Evolutionary conservation across 2,329 filamentous ascomycete genomes (phyloP).

Genomic region (Diaporthe sp.): DNA sequence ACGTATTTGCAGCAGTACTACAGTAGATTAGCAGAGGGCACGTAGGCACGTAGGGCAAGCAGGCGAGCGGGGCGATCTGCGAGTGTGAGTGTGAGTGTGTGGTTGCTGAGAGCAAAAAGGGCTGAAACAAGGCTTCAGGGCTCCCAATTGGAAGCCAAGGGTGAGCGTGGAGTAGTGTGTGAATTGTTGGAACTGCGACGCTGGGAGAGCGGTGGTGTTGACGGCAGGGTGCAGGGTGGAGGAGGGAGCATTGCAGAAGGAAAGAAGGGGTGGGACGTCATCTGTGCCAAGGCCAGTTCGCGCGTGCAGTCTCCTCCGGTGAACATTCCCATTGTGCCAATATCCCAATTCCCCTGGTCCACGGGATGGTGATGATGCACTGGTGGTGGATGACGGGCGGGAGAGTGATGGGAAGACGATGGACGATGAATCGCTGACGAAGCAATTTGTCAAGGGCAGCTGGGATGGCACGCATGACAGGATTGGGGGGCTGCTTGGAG

Average conservation of each 20-base stretch:
- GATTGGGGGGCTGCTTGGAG: conserved; percentile 15
- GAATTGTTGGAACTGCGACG: conserved; percentile 12
- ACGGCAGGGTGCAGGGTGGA: not conserved
- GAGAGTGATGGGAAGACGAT: not conserved
- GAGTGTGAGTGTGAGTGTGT: not conserved
- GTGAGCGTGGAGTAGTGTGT: not conserved
- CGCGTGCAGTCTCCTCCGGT: not conserved
- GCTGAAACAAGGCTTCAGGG: conserved; percentile 22
- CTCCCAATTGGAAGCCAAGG: conserved; percentile 2
- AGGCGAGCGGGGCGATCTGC: conserved; percentile 2
- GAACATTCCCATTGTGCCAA: not conserved
- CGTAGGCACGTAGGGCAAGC: not conserved
- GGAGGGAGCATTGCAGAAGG: not conserved
- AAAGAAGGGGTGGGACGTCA: conserved; percentile 7
- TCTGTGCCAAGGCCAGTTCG: not conserved
- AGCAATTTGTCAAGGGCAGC: conserved; percentile 14
- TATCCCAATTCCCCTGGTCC: not conserved
- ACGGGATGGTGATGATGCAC: not conserved
- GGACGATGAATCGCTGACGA: conserved; percentile 1
- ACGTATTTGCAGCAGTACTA: not conserved
- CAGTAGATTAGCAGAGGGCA: not conserved
- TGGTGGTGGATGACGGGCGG: not conserved
- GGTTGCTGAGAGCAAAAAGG: conserved; percentile 15
- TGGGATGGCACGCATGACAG: conserved; percentile 25
- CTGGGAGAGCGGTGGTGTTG: conserved; percentile 1